Base-by-base conservation (phyloP, 805 yeast species). In the Candida nemodendra region DNA sequence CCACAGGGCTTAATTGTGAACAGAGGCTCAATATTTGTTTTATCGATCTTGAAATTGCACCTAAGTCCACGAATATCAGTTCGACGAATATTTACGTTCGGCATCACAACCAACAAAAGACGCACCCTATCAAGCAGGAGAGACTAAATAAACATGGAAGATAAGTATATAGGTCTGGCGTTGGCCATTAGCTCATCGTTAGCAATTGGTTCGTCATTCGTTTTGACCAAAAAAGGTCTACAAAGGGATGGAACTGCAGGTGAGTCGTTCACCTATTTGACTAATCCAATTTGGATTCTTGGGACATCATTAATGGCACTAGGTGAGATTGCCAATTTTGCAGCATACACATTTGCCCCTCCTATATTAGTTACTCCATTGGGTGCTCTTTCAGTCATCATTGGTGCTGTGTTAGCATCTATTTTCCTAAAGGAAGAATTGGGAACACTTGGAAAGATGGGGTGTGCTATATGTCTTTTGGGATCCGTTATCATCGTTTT, bases 291-390 rank as follows among this genome's bases (percentile, higher is more conserved):
- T 26, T 88, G 96, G 96, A 85, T 95, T 86, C 85, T 91, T 0
- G 96, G 96, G 9, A 89, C 89, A 74, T 54, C 79, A 21, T 79
- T 95, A 32, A 81, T 88, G 96, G 95, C 93, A 2, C 64, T 88
- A 16, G 96, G 96, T 5, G 96, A 88, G 57, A 65, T 88, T 27
- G 95, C 96, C 41, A 88, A 88, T 58, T 88, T 88, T 58, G 96
- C 96, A 3, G 96, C 96, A 0, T 88, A 88, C 58, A 88, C 96
- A 2, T 88, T 88, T 71, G 96, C 96, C 0, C 96, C 96, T 3
- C 95, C 96, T 1, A 84, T 89, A 47, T 64, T 88, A 50, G 96
- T 88, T 28, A 88, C 96, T 4, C 96, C 96, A 5, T 68, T 88
- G 38, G 96, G 96, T 9, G 96, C 96, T 0, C 67, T 88, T 18